A percentile compares a stretch with the other conserved stretches of the same genome.
These are phyloP conservation scores for Boletus rubescentipes DNA, from an alignment of 768 basidiomycete genomes.

Conservation along the genomic window DNA sequence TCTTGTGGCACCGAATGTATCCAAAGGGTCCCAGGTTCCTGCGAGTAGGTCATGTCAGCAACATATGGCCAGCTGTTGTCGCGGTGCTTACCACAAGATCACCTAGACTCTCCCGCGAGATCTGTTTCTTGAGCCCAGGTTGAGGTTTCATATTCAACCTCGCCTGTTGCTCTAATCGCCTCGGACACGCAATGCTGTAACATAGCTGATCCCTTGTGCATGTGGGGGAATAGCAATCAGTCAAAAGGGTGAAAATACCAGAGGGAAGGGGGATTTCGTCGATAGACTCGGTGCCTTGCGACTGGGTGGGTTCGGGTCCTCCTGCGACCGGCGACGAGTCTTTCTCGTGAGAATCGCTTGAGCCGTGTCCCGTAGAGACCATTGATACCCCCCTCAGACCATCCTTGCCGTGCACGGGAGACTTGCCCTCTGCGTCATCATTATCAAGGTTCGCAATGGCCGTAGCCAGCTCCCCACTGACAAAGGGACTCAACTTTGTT, in stretches of 20 bases:
- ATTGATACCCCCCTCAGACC: constrained; percentile 23
- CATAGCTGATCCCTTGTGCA: constrained; percentile 93
- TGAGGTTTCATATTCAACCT: constrained; percentile 92
- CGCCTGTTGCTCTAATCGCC: constrained; percentile 92
- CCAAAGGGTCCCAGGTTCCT: constrained; percentile 88
- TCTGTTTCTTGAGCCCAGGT: constrained; percentile 83
- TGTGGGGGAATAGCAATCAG: constrained; percentile 97
- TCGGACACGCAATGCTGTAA: constrained; percentile 95
- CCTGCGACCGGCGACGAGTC: constrained; percentile 30
- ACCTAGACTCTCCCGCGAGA: constrained; percentile 76
- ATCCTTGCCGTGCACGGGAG: constrained; percentile 21
- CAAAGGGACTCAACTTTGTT: constrained; percentile 81
- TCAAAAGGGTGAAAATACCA: constrained; percentile 94
- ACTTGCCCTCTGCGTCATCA: constrained; percentile 35
- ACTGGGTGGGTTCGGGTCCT: constrained; percentile 18
- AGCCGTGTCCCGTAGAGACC: constrained; percentile 32
- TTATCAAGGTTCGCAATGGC: constrained; percentile 36
- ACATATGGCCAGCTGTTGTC: background rate
- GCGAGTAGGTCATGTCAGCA: constrained; percentile 27
- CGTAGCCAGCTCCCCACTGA: constrained; percentile 63
- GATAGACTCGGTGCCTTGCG: constrained; percentile 43
- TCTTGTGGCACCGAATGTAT: constrained; percentile 95
- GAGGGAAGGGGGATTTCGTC: constrained; percentile 79
- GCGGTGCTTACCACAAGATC: constrained; percentile 62
- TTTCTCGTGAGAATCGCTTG: constrained; percentile 36